Conservation (phyloP, 331 rosid genomes). For the Quercus lobata region DNA sequence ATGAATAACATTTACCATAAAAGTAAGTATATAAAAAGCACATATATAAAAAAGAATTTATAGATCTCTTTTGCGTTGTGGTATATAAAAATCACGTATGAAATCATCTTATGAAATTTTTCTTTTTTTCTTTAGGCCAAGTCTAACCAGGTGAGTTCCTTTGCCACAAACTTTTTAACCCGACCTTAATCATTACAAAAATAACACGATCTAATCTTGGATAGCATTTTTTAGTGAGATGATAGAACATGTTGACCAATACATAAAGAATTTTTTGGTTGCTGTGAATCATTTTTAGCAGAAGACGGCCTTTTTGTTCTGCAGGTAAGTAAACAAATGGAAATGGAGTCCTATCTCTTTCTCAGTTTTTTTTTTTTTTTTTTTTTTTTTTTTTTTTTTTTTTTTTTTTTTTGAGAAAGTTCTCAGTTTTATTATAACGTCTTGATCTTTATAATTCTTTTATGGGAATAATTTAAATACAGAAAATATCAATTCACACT, state of each 20-base stretch:
- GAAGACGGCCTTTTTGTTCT: slow-evolving; percentile 75
- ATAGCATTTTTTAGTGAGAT: slow-evolving; percentile 61
- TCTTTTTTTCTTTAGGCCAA: slow-evolving; percentile 27
- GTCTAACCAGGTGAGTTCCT: slow-evolving; percentile 58
- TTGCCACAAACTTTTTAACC: background rate
- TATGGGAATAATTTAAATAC: background rate
- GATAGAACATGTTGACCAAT: slow-evolving; percentile 87
- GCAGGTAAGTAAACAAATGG: slow-evolving; percentile 42
- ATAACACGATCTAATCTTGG: slow-evolving; percentile 12
- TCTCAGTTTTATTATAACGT: background rate
- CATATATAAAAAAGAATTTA: no score
- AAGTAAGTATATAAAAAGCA: no score
- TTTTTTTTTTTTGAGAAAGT: no score
- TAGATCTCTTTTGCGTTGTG: no score
- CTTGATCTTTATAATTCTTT: background rate
- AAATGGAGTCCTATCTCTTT: background rate
- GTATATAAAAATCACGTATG: no score
- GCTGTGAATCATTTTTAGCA: slow-evolving; percentile 68
- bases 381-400: background rate
- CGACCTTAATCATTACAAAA: background rate
- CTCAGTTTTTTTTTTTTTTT: background rate
- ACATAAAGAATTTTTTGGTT: slow-evolving; percentile 70
- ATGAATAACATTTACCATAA: no score
- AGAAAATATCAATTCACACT: no score
- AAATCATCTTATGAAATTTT: no score